Percentiles rank a stretch among this genome's conserved stretches.
Evolutionary conservation across 2,329 filamentous ascomycete genomes (phyloP).

Genomic region (Cladophialophora bantiana): DNA sequence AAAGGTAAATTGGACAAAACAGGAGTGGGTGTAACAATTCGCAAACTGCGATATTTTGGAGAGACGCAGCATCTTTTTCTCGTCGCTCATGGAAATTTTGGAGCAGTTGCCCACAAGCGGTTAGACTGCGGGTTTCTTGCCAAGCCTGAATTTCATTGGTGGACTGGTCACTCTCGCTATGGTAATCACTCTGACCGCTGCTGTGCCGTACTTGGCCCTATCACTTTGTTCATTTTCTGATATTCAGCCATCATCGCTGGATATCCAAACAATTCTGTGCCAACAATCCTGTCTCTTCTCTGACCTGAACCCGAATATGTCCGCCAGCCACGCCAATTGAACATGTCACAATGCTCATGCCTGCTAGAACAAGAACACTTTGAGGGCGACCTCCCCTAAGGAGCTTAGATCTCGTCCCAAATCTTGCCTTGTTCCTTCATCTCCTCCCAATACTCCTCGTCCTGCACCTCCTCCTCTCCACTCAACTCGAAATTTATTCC

Average conservation of each 20-base stretch:
- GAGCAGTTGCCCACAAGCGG: conserved; percentile 32
- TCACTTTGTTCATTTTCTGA: background rate
- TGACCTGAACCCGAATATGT: background rate
- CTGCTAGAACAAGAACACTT: background rate
- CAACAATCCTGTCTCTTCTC: background rate
- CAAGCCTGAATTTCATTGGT: conserved; percentile 28
- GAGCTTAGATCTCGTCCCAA: conserved; percentile 22
- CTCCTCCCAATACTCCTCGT: conserved; percentile 26
- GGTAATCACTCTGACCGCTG: background rate
- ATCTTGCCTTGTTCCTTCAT: conserved; percentile 21
- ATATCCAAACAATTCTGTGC: background rate
- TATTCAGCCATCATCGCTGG: background rate
- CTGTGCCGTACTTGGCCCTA: background rate
- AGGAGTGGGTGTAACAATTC: background rate
- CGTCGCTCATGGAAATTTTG: conserved; percentile 38
- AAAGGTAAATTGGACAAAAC: background rate
- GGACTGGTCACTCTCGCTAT: background rate
- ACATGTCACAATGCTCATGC: background rate
- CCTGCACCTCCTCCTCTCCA: conserved; percentile 3
- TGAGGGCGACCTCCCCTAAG: background rate
- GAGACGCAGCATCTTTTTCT: conserved; percentile 19
- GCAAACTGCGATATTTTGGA: conserved; percentile 26
- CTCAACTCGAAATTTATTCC: background rate
- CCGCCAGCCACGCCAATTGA: background rate
- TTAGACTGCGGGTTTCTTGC: conserved; percentile 18